Evolutionary conservation across 129 eudicot species (phyloP), one percentile per base, ranked within the genome.

Genomic region (Kitagawia praeruptora): DNA sequence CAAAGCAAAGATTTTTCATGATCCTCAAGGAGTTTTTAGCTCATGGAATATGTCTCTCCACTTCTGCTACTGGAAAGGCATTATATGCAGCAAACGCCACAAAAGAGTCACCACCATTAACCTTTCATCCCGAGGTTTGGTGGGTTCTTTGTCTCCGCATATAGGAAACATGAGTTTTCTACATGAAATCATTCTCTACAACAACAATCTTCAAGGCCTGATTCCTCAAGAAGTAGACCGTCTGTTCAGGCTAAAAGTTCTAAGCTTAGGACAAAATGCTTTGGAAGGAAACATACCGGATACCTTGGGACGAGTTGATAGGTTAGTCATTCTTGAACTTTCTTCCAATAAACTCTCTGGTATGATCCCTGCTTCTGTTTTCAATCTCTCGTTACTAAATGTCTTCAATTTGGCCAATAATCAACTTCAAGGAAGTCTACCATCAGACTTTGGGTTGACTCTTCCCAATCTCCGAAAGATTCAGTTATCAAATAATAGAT

Each of bases 161-260:
- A 56, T 77, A 23, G 80, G 80, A 56, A 77, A 77, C 48, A 19
- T 77, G 49, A 53, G 70, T 45, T 77, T 21, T 13, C 39, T 77
- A 1, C 1, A 11, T 15, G 13, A 38, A 18, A 39, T 77, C 31
- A 23, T 39, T 38, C 80, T 77, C 2, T 21, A 23, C 47, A 40
- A 77, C 38, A 77, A 56, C 80, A 54, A 0, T 8, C 23, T 77
- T 56, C 70, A 56, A 8, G 80, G 80, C 0, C 14, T 0, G 8
- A 77, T 77, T 40, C 70, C 80, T 34, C 71, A 11, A 31, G 49
- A 77, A 56, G 7, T 77, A 10, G 41, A 27, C 10, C 53, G 72
- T 18, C 67, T 77, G 0, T 40, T 40, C 56, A 54, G 80, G 47
- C 71, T 77, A 18, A 40, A 84, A 34, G 67, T 42, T 16, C 38